These are phyloP conservation scores for Acer negundo DNA, from an alignment of 345 rosid genomes.

Conservation along the genomic window DNA sequence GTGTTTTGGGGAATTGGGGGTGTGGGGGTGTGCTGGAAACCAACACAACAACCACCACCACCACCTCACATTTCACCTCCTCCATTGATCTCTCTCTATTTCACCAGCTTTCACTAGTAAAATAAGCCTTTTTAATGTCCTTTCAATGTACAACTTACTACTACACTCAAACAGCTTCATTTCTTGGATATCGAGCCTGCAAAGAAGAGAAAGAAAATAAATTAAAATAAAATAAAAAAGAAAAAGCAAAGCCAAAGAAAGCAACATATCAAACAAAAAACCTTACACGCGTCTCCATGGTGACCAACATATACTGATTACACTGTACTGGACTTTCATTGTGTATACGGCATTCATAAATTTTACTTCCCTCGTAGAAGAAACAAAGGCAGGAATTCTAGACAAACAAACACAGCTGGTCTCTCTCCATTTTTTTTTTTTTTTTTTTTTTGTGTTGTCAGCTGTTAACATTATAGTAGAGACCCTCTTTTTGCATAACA, in stretches of 20 bases:
- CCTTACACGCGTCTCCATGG: slow-evolving; percentile 20
- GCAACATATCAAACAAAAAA: slow-evolving; percentile 26
- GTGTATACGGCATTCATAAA: neutral
- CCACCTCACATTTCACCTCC: slow-evolving; percentile 7
- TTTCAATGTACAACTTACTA: slow-evolving; percentile 1
- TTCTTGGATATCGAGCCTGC: slow-evolving; percentile 39
- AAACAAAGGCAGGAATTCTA: slow-evolving; percentile 14
- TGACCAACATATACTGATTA: slow-evolving; percentile 5
- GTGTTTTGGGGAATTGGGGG: neutral
- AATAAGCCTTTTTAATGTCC: slow-evolving; percentile 6
- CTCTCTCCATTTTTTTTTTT: neutral
- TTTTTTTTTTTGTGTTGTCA: neutral
- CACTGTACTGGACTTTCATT: slow-evolving; percentile 14
- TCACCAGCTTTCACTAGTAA: slow-evolving; percentile 20
- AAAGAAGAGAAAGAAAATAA: slow-evolving; percentile 15
- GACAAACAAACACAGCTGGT: neutral
- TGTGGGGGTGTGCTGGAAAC: slow-evolving; percentile 24
- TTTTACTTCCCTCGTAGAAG: neutral
- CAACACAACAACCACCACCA: slow-evolving; percentile 32
- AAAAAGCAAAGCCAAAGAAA: slow-evolving; percentile 28
- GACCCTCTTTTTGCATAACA: slow-evolving; percentile 16
- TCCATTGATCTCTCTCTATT: slow-evolving; percentile 23
- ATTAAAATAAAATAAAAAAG: neutral
- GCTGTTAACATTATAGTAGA: neutral
- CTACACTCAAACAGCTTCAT: neutral